phyloP scores from a whole-genome alignment of 2,329 filamentous ascomycete species.

The Epichloe typhina region DNA sequence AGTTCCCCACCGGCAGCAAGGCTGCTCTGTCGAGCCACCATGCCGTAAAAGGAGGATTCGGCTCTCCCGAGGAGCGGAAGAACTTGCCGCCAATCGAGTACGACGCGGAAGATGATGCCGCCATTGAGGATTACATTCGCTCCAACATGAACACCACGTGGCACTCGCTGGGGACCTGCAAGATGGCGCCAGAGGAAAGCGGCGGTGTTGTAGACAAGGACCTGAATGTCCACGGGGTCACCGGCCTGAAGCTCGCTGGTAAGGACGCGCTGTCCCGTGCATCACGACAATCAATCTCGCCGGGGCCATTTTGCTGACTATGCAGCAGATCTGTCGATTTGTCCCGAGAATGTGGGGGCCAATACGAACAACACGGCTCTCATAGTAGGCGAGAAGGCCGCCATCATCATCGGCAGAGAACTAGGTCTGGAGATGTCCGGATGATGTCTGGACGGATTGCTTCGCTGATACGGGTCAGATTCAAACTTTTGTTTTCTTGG shows the following conservation, averaged over 20 bases:
- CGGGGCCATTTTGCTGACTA: not conserved
- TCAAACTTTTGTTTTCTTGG: no score
- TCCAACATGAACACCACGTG: conserved; percentile 26
- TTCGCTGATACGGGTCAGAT: no score
- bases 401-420: conserved; percentile 19
- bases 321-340: conserved; percentile 20
- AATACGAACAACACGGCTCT: conserved; percentile 33
- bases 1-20: conserved; percentile 26
- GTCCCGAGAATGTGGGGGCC: conserved; percentile 25
- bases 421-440: conserved; percentile 4
- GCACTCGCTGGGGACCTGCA: conserved; percentile 37
- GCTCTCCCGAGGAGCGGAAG: conserved; percentile 16
- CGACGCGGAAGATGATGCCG: conserved; percentile 31
- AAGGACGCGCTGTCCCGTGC: conserved; percentile 15
- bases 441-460: not conserved
- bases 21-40: conserved; percentile 19
- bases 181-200: conserved; percentile 31
- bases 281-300: no score
- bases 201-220: conserved; percentile 32
- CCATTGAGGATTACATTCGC: conserved; percentile 30
- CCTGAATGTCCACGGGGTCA: conserved; percentile 29
- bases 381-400: conserved; percentile 29
- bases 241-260: conserved; percentile 32
- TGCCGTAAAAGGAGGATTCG: conserved; percentile 8
- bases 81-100: conserved; percentile 26